Percentiles rank a stretch among this genome's conserved stretches.
Conservation (phyloP, 495 filamentous ascomycete species). For the Hamigera avellanea region DNA sequence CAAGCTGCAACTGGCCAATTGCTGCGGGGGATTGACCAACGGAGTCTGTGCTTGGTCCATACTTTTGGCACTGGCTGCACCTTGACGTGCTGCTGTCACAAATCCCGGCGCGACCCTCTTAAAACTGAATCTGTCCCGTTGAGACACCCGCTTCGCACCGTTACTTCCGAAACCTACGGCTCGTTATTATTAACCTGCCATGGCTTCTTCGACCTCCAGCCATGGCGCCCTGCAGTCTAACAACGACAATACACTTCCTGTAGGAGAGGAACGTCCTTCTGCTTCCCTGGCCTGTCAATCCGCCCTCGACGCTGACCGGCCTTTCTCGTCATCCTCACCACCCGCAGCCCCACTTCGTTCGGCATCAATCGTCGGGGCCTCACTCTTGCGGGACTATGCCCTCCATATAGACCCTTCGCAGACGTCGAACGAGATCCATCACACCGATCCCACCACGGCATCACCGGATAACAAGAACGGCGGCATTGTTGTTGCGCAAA, state of each 20-base stretch:
- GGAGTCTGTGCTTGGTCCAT: too few species aligned
- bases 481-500: constrained; percentile 7
- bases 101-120: too few species aligned
- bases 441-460: constrained; percentile 11
- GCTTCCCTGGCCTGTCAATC: neutral
- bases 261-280: too few species aligned
- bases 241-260: neutral
- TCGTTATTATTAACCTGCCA: too few species aligned
- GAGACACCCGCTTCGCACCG: too few species aligned
- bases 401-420: constrained; percentile 29
- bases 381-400: constrained; percentile 35
- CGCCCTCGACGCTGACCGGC: constrained; percentile 1
- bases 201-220: constrained; percentile 9
- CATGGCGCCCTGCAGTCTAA: constrained; percentile 8
- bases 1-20: too few species aligned
- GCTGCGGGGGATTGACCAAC: too few species aligned
- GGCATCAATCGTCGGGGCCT: constrained; percentile 19
- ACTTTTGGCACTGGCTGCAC: too few species aligned
- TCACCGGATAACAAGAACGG: constrained; percentile 4
- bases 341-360: constrained; percentile 13
- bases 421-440: constrained; percentile 21
- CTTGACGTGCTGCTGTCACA: too few species aligned
- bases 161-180: too few species aligned
- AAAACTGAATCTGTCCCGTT: too few species aligned
- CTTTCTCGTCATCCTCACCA: constrained; percentile 7